phyloP scores from a whole-genome alignment of 1,284 basidiomycete species.

The Leccinum huronense region DNA sequence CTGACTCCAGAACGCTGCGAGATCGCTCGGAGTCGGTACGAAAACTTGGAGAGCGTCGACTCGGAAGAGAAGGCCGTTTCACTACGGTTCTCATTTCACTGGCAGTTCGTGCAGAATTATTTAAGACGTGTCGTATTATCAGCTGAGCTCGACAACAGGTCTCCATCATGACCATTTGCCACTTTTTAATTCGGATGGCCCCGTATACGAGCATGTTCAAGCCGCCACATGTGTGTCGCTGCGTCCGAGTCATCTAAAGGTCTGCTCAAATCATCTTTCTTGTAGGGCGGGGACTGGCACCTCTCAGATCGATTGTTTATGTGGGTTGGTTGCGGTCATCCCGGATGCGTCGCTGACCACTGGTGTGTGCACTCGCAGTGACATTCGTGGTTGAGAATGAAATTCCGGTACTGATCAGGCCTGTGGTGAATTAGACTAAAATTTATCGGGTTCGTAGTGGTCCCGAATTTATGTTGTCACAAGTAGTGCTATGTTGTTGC shows the following conservation, averaged over 20 bases:
- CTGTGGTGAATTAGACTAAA: no score
- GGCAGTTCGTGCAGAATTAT: conserved; percentile 54
- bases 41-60: conserved; percentile 76
- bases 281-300: conserved; percentile 89
- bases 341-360: conserved; percentile 10
- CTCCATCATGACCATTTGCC: conserved; percentile 86
- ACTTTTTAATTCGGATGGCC: conserved; percentile 87
- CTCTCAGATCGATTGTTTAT: conserved; percentile 89
- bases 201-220: conserved; percentile 94
- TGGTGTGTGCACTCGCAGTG: conserved; percentile 40
- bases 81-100: conserved; percentile 96
- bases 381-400: conserved; percentile 40
- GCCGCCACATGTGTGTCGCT: conserved; percentile 60
- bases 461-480: no score
- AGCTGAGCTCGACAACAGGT: conserved; percentile 36
- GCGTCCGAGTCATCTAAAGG: background rate
- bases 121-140: background rate
- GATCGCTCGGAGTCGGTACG: conserved; percentile 74
- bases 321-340: conserved; percentile 36
- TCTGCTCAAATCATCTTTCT: background rate
- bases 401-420: no score
- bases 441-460: no score
- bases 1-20: conserved; percentile 72
- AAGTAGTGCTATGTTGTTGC: no score
- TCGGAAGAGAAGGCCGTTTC: conserved; percentile 87